Base-by-base conservation (phyloP, 441 rosid species). In the Cnidoscolus chayamansa region DNA sequence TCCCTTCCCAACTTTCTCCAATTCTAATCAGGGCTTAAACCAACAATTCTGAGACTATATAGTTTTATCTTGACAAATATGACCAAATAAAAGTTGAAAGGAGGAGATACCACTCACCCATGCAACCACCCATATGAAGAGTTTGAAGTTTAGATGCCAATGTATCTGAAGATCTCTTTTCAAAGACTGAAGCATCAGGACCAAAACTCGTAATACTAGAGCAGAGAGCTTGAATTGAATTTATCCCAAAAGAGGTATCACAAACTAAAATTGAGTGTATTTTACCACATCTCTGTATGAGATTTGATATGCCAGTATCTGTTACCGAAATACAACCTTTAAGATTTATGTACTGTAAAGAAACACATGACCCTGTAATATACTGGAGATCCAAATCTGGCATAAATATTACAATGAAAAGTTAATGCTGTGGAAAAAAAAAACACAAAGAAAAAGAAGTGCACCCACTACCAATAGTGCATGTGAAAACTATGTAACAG, bases 81-180 rank as follows among this genome's bases (percentile, higher is more conserved):
- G 32, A 58, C 55, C 20, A 72, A 75, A 67, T 20, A 61, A 68
- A 62, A 49, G 32, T 20, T 65, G 40, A 25, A 11, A 54, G 30
- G 30, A 62, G 76, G 31, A 82, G 61, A 81, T 58, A 77, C 91
- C 25, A 25, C 25, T 79, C 63, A 92, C 98, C 86, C 65, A 82
- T 83, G 81, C 96, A 92, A 68, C 87, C 87, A 72, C 90, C 88
- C 77, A 92, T 83, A 79, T 90, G 98, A 76, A 92, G 84, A 43
- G 65, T 81, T 76, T 85, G 87, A 84, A 92, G 89, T 74, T 82
- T 84, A 63, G 74, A 68, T 32, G 92, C 89, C 83, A 84, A 54
- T 1, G 85, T 71, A 72, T 77, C 71, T 49, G 63, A 68, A 76
- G 77, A 64, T 54, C 77, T 73, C 69, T 84, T 73, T 74, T 65